phyloP scores from a whole-genome alignment of 140 eudicot genomes.

The Ambrosia hybrid region DNA sequence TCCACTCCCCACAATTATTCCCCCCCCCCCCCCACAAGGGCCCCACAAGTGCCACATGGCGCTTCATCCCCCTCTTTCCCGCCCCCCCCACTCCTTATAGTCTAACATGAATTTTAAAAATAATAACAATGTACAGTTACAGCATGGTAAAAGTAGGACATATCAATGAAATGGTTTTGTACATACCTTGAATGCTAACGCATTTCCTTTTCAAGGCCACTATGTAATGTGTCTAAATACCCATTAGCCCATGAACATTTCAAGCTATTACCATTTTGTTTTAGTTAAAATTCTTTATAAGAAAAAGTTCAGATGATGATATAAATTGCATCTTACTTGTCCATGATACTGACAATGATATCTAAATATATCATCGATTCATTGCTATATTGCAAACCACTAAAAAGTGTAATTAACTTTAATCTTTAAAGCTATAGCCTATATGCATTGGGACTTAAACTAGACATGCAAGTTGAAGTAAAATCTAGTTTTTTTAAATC shows the following conservation, averaged over 20 bases:
- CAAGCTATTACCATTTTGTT: slow-evolving; percentile 14
- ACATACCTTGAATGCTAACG: not conserved
- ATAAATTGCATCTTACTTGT: not conserved
- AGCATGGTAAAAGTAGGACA: not conserved
- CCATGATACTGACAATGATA: not conserved
- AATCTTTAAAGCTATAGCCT: not conserved
- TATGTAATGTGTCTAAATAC: too few species aligned
- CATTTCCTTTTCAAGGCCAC: not conserved
- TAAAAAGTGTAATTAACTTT: not conserved
- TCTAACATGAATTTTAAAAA: not conserved
- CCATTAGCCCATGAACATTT: not conserved
- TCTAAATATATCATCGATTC: not conserved
- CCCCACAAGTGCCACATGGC: too few species aligned
- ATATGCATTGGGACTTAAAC: not conserved
- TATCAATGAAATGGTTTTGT: slow-evolving; percentile 6
- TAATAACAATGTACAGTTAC: too few species aligned
- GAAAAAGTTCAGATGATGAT: not conserved
- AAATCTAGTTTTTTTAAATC: not conserved
- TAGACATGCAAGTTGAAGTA: not conserved
- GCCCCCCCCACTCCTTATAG: too few species aligned
- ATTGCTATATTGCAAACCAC: slow-evolving; percentile 6
- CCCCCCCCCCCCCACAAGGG: too few species aligned
- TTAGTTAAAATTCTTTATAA: not conserved
- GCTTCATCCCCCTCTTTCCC: too few species aligned
- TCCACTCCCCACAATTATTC: too few species aligned